phyloP scores from a whole-genome alignment of 768 basidiomycete species.

The Rickenella mellea region DNA sequence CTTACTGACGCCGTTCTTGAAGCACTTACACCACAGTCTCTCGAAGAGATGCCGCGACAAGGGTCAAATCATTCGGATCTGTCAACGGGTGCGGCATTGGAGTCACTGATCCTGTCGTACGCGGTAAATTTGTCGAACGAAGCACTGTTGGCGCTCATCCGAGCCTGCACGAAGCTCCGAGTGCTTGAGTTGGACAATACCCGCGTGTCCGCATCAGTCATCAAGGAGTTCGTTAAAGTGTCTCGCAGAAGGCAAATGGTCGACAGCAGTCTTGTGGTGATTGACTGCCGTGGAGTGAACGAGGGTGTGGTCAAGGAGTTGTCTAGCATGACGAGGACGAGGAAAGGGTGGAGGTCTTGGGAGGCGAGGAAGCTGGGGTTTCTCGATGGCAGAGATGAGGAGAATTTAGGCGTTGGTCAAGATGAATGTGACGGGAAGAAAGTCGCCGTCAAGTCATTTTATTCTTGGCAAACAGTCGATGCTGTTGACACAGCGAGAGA shows the following conservation, averaged over 20 bases:
- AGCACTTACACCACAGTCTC: slow-evolving; percentile 42
- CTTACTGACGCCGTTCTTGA: slow-evolving; percentile 67
- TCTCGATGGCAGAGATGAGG: slow-evolving; percentile 62
- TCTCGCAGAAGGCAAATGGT: slow-evolving; percentile 34
- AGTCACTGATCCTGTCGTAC: slow-evolving; percentile 63
- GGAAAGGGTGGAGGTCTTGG: slow-evolving; percentile 67
- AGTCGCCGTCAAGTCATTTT: slow-evolving; percentile 77
- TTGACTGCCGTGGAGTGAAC: slow-evolving; percentile 67
- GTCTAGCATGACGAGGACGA: slow-evolving; percentile 46
- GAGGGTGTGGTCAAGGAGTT: slow-evolving; percentile 59
- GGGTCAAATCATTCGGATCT: no score
- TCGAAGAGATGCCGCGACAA: slow-evolving; percentile 19
- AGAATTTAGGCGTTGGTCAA: slow-evolving; percentile 58
- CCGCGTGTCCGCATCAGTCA: slow-evolving; percentile 46
- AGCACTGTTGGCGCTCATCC: slow-evolving; percentile 55
- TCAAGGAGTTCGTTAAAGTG: slow-evolving; percentile 60
- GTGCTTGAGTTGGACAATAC: slow-evolving; percentile 78
- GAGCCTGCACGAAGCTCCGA: slow-evolving; percentile 47
- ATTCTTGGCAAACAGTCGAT: slow-evolving; percentile 82
- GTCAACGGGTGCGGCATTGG: slow-evolving; percentile 63
- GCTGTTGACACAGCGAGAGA: slow-evolving; percentile 57
- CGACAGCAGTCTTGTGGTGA: slow-evolving; percentile 53
- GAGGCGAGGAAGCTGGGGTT: slow-evolving; percentile 61
- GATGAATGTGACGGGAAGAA: slow-evolving; percentile 71
- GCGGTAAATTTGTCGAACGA: slow-evolving; percentile 56